Percentiles rank a stretch among this genome's conserved stretches.
phyloP scores from a whole-genome alignment of 2,329 filamentous ascomycete species.

The Colletotrichum chlorophyti region DNA sequence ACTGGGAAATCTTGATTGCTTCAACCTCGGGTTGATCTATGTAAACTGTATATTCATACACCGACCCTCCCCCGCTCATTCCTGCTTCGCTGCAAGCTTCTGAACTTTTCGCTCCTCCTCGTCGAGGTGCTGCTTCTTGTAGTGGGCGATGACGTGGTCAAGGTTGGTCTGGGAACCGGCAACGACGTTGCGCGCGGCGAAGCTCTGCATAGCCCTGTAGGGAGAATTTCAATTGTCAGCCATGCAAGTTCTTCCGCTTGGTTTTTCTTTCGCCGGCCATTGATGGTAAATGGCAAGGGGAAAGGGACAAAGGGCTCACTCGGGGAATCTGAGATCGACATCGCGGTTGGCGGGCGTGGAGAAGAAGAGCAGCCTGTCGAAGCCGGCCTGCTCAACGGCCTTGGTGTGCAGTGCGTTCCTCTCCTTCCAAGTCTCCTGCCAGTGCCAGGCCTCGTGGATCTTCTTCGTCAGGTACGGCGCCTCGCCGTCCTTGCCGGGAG shows the following conservation, averaged over 20 bases:
- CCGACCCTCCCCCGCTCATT: slow-evolving; percentile 10
- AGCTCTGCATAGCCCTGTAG: slow-evolving; percentile 55
- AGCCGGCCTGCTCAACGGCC: slow-evolving; percentile 61
- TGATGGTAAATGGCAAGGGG: too few relatives aligned
- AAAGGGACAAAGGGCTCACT: slow-evolving; percentile 53
- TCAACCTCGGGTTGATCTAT: slow-evolving; percentile 27
- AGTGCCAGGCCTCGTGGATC: slow-evolving; percentile 54
- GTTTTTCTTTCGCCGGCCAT: too few relatives aligned
- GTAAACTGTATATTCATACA: slow-evolving; percentile 30
- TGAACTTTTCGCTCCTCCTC: slow-evolving; percentile 62
- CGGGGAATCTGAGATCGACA: slow-evolving; percentile 62
- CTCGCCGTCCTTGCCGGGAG: slow-evolving; percentile 57
- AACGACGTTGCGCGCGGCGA: slow-evolving; percentile 59
- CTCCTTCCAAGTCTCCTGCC: slow-evolving; percentile 56
- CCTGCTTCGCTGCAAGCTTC: slow-evolving; percentile 38
- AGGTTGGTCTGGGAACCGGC: slow-evolving; percentile 62
- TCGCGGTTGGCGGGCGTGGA: slow-evolving; percentile 48
- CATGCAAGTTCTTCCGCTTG: too few relatives aligned
- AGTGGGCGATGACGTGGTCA: slow-evolving; percentile 64
- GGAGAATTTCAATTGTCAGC: slow-evolving; percentile 18
- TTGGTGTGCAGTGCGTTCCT: slow-evolving; percentile 61
- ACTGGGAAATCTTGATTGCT: slow-evolving; percentile 19
- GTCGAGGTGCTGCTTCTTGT: slow-evolving; percentile 58
- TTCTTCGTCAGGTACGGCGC: slow-evolving; percentile 52
- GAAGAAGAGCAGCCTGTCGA: slow-evolving; percentile 62